Base-by-base conservation (phyloP, 2,329 filamentous ascomycete species). In the Massarina eburnea region DNA sequence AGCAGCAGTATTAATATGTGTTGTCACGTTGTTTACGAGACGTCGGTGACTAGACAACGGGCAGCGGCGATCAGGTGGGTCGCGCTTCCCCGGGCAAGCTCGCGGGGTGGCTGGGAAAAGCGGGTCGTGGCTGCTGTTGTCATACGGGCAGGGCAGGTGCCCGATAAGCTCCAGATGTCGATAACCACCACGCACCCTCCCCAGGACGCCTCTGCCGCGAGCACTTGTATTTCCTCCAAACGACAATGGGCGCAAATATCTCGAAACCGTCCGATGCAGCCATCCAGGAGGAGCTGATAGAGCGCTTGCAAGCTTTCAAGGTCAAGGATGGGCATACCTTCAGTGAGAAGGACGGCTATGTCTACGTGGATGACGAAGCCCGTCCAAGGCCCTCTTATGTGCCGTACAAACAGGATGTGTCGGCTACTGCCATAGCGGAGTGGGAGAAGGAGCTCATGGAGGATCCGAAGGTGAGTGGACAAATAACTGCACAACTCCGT, bases 371-470 rank as follows among this genome's bases (percentile, higher is more conserved):
- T 22, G 67, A 68, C 41, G 74, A 76, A 61, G 74, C 73, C 52
- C 64, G 60, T 58, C 19, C 17, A 3, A 27, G 15, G 64, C 62
- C 36, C 56, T 61, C 8, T 10, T 44, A 48, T 53, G 54, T 58
- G 41, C 55, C 63, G 45, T 48, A 64, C 39, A 56, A 50, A 26
- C 59, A 52, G 69, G 43, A 73, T 40, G 51, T 89, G 3, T 78
- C 78, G 1, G 65, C 82, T 10, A 63, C 74, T 10, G 68, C 76
- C 4, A 73, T 83, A 9, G 69, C 75, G 46, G 66, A 77, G 38
- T 87, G 85, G 83, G 81, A 87, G 68, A 75, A 76, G 39, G 72
- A 78, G 55, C 71, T 88, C 26, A 74, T 89, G 51, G 71, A 78
- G 37, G 83, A 88, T 60, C 80, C 85, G 79, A 74, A 83, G 80